Evolutionary conservation across 768 basidiomycete species (phyloP), one percentile per base, ranked within the genome.

Genomic region (Sporobolomyces phaffii): DNA sequence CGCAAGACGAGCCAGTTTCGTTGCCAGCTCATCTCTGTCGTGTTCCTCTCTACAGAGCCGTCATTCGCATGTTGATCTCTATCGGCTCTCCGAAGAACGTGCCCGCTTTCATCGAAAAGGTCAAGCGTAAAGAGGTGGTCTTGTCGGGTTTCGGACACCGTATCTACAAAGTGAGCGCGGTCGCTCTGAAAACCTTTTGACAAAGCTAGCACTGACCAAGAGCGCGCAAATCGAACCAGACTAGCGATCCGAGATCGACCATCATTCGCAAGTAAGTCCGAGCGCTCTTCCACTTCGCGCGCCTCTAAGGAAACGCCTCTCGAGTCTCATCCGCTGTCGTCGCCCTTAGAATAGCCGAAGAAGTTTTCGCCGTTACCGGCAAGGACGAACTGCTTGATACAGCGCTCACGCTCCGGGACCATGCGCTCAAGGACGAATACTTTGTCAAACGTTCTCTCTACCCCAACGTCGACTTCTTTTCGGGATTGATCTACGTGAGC

Each of bases 81-180:
- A 91, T 94, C 68, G 91, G 90, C 73, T 85, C 84, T 84, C 88
- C 73, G 74, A 84, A 76, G 26, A 75, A 75, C 43, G 74, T 75
- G 1, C 72, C 71, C 1, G 64, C 58, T 28, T 94, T 90, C 77
- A 80, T 94, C 50, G 89, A 89, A 69, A 85, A 87, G 15, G 91
- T 94, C 60, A 94, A 94, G 78, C 83, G 82, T 70, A 84, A 90
- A 57, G 89, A 93, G 77, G 89, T 87, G 75, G 89, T 93, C 2
- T 81, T 94, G 31, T 90, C 88, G 51, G 91, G 91, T 33, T 93
- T 94, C 72, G 91, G 91, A 1, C 91, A 94, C 78, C 85, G 89
- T 11, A 84, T 90, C 26, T 90, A 90, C 80, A 58, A 57, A n/a
- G 34, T 38, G 8, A 8, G 26, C 14, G 5, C 28, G 9, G 11